Evolutionary conservation across 192 early-diverging fungal genomes (phyloP).

Genomic region (Allomyces javanicus): DNA sequence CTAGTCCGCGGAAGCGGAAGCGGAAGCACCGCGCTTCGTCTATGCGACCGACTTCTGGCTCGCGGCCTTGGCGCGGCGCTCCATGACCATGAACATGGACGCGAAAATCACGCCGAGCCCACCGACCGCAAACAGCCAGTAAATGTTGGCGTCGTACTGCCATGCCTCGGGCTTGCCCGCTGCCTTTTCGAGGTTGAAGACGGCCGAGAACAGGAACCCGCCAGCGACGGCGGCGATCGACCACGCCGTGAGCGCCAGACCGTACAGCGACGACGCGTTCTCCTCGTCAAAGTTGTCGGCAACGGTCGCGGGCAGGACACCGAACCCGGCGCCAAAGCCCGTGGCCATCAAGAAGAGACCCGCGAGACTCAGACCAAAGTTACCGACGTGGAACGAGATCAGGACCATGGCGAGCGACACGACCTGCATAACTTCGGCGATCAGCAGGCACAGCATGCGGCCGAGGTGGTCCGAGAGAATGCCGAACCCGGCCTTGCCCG

Average conservation of each 20-base stretch:
- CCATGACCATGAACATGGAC: too few relatives aligned
- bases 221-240: constrained; percentile 52
- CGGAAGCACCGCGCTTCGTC: too few relatives aligned
- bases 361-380: constrained; percentile 37
- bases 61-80: too few relatives aligned
- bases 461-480: constrained; percentile 34
- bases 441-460: constrained; percentile 46
- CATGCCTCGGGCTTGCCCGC: too few relatives aligned
- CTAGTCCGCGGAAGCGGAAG: too few relatives aligned
- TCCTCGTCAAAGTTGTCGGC: constrained; percentile 64
- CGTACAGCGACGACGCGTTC: constrained; percentile 53
- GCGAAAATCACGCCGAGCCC: too few relatives aligned
- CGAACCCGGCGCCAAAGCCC: constrained; percentile 59
- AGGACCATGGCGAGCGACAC: constrained; percentile 36
- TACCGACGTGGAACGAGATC: constrained; percentile 23
- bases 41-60: too few relatives aligned
- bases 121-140: too few relatives aligned
- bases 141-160: too few relatives aligned
- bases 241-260: constrained; percentile 58
- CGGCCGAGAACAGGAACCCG: constrained; percentile 42
- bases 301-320: constrained; percentile 52
- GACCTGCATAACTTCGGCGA: constrained; percentile 36
- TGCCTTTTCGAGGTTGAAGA: constrained; percentile 18
- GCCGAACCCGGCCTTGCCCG: constrained; percentile 32
- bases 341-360: constrained; percentile 41